Evolutionary conservation across 2,329 filamentous ascomycete species (phyloP).

Genomic region (Colletotrichum nymphaeae): DNA sequence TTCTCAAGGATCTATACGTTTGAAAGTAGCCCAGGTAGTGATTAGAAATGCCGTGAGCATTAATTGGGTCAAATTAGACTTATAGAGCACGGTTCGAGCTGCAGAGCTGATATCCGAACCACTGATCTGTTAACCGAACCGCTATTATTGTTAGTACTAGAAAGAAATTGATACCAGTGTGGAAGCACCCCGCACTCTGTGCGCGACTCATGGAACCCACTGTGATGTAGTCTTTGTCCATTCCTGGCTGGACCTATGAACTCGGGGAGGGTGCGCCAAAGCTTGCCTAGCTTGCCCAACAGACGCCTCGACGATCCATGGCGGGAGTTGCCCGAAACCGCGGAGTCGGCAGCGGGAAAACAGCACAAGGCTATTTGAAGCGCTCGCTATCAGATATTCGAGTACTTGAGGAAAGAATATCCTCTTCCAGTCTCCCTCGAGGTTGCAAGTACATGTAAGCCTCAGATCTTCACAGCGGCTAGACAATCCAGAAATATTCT

Average conservation of each 20-base stretch:
- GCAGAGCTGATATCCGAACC: too few species aligned
- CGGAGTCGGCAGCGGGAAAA: background rate
- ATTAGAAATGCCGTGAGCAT: too few species aligned
- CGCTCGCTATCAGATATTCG: background rate
- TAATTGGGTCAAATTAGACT: too few species aligned
- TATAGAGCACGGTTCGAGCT: too few species aligned
- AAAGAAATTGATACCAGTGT: background rate
- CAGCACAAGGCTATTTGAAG: background rate
- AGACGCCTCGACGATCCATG: background rate
- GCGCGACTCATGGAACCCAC: background rate
- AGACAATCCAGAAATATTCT: background rate
- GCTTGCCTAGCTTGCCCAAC: background rate
- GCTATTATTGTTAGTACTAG: too few species aligned
- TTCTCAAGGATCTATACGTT: background rate
- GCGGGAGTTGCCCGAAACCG: conserved; percentile 19
- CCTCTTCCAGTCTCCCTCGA: background rate
- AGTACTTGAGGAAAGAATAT: background rate
- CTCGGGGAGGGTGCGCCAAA: background rate
- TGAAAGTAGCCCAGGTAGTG: background rate
- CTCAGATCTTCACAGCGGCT: background rate
- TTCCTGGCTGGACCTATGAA: background rate
- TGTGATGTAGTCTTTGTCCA: background rate
- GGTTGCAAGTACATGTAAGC: too few species aligned
- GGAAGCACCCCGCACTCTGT: conserved; percentile 8
- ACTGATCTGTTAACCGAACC: too few species aligned